Evolutionary conservation across 2,329 filamentous ascomycete species (phyloP).

Genomic region (Meredithiella fracta): DNA sequence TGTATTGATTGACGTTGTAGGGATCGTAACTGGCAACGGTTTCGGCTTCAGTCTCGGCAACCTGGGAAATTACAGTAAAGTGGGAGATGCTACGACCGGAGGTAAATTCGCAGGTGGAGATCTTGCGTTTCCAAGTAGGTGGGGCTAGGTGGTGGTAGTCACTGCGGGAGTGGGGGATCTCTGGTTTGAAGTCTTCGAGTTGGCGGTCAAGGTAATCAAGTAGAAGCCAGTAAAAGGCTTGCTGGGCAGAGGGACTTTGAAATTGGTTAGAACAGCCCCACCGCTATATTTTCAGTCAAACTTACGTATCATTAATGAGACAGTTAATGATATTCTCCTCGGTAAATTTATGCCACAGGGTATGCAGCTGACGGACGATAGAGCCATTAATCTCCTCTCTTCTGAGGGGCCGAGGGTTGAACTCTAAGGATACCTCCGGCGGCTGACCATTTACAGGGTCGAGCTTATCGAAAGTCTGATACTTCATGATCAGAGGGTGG

Average conservation of each 20-base stretch:
- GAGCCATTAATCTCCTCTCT: constrained; percentile 61
- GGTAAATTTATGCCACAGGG: constrained; percentile 76
- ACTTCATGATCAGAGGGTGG: constrained; percentile 74
- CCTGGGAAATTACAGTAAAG: constrained; percentile 50
- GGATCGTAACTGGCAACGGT: constrained; percentile 62
- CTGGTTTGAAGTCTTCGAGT: constrained; percentile 70
- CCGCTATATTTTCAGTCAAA: constrained; percentile 15
- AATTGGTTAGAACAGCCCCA: too few species aligned
- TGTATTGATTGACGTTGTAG: constrained; percentile 46
- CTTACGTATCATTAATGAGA: constrained; percentile 49
- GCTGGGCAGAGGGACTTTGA: constrained; percentile 66
- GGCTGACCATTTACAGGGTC: constrained; percentile 38
- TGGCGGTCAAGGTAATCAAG: constrained; percentile 69
- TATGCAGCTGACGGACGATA: constrained; percentile 69
- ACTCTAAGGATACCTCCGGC: constrained; percentile 43
- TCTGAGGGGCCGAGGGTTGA: constrained; percentile 39
- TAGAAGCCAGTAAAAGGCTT: constrained; percentile 79
- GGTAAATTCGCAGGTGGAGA: constrained; percentile 45
- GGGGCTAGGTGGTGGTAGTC: constrained; percentile 72
- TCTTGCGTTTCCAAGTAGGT: constrained; percentile 38
- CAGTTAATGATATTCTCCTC: constrained; percentile 55
- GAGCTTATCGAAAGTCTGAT: constrained; percentile 56
- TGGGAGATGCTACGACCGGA: constrained; percentile 39
- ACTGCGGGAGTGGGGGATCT: constrained; percentile 69
- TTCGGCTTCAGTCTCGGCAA: constrained; percentile 33